Conservation (phyloP, 108 stramenopile genomes). For the Cyclotella choctawhatcheeana region DNA sequence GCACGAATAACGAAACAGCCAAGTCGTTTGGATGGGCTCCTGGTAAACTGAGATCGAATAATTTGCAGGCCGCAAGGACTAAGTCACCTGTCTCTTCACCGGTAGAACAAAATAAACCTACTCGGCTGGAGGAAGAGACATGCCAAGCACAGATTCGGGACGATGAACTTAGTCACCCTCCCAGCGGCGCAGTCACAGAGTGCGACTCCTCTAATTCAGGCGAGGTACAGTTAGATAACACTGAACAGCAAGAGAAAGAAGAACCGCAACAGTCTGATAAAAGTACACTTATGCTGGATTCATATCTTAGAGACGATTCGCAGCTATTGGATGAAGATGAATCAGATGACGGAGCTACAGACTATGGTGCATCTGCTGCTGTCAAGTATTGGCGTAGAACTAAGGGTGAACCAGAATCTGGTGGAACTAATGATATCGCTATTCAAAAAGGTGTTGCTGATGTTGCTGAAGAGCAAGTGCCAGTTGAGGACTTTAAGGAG, state of each 20-base stretch:
- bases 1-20: neutral
- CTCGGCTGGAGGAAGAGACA: too few species aligned
- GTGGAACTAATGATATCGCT: neutral
- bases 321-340: neutral
- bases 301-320: neutral
- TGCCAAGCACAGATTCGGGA: too few species aligned
- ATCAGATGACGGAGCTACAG: neutral
- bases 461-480: neutral
- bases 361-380: constrained; percentile 17
- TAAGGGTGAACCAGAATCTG: neutral
- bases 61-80: neutral
- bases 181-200: neutral
- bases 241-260: too few species aligned
- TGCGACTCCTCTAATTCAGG: neutral
- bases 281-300: constrained; percentile 13
- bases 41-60: neutral
- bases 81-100: too few species aligned
- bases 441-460: neutral
- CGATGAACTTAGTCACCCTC: too few species aligned
- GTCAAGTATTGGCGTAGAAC: constrained; percentile 9
- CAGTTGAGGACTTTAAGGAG: neutral
- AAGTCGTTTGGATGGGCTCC: too few species aligned
- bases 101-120: too few species aligned
- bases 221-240: neutral
- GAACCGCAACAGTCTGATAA: too few species aligned